Percentiles rank a stretch among this genome's conserved stretches.
Conservation (phyloP, 2,329 filamentous ascomycete species). For the Metarhizium humberi region DNA sequence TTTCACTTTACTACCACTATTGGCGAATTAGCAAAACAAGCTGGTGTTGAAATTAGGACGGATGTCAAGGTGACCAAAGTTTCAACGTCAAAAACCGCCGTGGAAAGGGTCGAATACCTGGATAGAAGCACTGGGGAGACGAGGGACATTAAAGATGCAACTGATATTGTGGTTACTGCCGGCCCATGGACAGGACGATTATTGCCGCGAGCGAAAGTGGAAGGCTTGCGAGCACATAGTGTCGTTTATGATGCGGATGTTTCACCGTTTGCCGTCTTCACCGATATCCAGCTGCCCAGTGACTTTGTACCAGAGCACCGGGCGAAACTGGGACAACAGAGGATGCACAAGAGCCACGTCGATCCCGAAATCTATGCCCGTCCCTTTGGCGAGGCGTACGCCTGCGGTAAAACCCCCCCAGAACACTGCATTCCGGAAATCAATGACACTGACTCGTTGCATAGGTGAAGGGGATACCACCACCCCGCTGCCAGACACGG, state of each 20-base stretch:
- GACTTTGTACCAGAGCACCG: constrained; percentile 49
- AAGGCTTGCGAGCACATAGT: constrained; percentile 53
- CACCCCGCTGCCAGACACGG: constrained; percentile 65
- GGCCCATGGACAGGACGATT: constrained; percentile 56
- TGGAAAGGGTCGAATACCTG: constrained; percentile 53
- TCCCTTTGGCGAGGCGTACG: constrained; percentile 83
- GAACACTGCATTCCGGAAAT: not conserved
- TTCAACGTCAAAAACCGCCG: constrained; percentile 38
- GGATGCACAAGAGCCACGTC: constrained; percentile 51
- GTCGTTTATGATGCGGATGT: constrained; percentile 57
- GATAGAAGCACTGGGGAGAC: constrained; percentile 33
- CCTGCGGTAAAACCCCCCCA: constrained; percentile 53
- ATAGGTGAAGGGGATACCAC: constrained; percentile 65
- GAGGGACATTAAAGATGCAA: constrained; percentile 32
- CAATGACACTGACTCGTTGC: constrained; percentile 1
- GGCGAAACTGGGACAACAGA: constrained; percentile 36
- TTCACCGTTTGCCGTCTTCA: constrained; percentile 73
- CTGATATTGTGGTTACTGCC: constrained; percentile 46
- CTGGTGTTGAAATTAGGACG: constrained; percentile 57
- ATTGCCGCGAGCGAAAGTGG: constrained; percentile 47
- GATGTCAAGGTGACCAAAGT: constrained; percentile 61
- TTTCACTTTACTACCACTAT: constrained; percentile 83
- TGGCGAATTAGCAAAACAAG: constrained; percentile 62
- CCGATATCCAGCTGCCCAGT: constrained; percentile 65
- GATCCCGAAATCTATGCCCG: constrained; percentile 91